These are phyloP conservation scores for Penicillium concentricum DNA, from an alignment of 2,329 filamentous ascomycete species.

Conservation along the genomic window DNA sequence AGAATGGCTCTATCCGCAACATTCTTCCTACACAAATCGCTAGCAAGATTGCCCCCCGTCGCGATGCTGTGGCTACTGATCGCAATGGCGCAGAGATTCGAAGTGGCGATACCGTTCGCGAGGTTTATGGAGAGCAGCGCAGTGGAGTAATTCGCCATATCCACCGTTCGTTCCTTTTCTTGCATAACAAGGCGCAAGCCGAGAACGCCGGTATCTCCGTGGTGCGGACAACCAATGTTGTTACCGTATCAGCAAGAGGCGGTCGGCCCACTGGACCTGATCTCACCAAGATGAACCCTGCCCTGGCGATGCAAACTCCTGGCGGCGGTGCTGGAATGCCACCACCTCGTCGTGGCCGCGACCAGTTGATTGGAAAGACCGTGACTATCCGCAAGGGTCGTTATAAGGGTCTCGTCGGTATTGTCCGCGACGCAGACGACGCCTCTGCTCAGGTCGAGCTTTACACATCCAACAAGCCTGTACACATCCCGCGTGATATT, in stretches of 20 bases:
- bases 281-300: constrained; percentile 88
- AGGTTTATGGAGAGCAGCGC: constrained; percentile 79
- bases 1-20: constrained; percentile 78
- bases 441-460: constrained; percentile 84
- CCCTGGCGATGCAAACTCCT: constrained; percentile 67
- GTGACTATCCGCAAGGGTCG: constrained; percentile 83
- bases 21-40: constrained; percentile 89
- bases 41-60: constrained; percentile 79
- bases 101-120: constrained; percentile 86
- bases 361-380: constrained; percentile 84
- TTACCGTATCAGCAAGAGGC: constrained; percentile 90
- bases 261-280: constrained; percentile 76
- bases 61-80: constrained; percentile 85
- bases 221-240: constrained; percentile 77
- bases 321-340: constrained; percentile 54
- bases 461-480: constrained; percentile 89
- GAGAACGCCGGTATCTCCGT: constrained; percentile 93
- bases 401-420: constrained; percentile 89
- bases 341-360: constrained; percentile 73
- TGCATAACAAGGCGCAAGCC: constrained; percentile 77
- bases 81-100: constrained; percentile 91
- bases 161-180: constrained; percentile 86
- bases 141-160: constrained; percentile 91
- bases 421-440: constrained; percentile 93
- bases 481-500: constrained; percentile 77